Percentiles rank a stretch among this genome's conserved stretches.
phyloP scores from a whole-genome alignment of 768 basidiomycete genomes.

The Kwoniella botswanensis region DNA sequence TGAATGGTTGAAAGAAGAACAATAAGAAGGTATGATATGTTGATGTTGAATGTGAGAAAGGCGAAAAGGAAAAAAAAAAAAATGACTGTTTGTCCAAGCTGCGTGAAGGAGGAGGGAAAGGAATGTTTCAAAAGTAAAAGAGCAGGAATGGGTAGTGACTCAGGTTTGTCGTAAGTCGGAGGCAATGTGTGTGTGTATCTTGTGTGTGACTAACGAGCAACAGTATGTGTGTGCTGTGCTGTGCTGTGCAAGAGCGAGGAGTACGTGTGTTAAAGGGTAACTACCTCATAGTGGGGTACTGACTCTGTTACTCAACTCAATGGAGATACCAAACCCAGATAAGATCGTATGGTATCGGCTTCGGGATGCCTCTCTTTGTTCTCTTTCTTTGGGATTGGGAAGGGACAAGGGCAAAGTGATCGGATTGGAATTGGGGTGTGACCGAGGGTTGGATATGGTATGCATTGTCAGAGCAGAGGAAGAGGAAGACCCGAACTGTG shows the following conservation, averaged over 20 bases:
- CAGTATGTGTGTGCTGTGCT: too few species aligned
- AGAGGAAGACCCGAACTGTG: neutral
- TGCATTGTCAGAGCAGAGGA: neutral
- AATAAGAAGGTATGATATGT: neutral
- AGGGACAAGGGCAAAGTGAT: neutral
- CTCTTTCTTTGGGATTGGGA: neutral
- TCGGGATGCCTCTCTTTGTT: neutral
- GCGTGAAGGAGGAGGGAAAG: neutral
- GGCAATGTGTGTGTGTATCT: neutral
- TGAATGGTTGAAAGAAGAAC: neutral
- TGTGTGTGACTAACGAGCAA: neutral
- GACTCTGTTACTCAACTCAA: neutral
- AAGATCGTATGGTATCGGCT: neutral
- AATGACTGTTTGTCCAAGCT: neutral
- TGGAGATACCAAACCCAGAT: neutral
- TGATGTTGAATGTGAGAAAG: neutral
- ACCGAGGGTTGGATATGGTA: neutral
- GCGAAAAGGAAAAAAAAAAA: neutral
- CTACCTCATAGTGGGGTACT: too few species aligned
- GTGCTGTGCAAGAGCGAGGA: too few species aligned
- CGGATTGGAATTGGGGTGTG: neutral
- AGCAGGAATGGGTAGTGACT: neutral
- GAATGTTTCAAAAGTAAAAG: neutral
- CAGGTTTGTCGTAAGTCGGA: neutral
- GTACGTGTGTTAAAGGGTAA: neutral